Base-by-base conservation (phyloP, 352 stramenopile genomes). In the Achlya hypogyna region DNA sequence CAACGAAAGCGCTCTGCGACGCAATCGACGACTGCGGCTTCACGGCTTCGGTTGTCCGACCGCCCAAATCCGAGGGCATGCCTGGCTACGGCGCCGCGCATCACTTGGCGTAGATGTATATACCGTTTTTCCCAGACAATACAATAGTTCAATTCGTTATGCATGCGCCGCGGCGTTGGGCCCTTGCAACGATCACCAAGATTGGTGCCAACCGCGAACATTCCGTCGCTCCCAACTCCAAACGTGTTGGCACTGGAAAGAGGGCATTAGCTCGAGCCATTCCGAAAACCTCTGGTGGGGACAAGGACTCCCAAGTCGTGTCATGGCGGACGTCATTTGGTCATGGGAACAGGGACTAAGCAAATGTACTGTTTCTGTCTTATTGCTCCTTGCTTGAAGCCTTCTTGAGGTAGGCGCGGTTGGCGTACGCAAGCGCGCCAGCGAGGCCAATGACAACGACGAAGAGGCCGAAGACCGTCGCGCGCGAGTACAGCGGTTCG, bases 21-120 rank as follows among this genome's bases (percentile, higher is more conserved):
- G 75, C 81, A 0, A 72, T 94, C 38, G 86, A 93, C 38, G 72
- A 65, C 20, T 76, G 87, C 38, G 86, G 86, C 5, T 94, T 89
- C 62, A 73, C 73, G n/a, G 81, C 79, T 5, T n/a, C 25, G 29
- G 47, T 67, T n/a, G n/a, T 67, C 16, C 40, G 51, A 8, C 51
- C 38, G 28, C 60, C 60, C 10, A 49, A 49, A n/a, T n/a, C 51
- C 42, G 60, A 67, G 27, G 25, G 12, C 2, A 12, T 16, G 49
- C 25, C 25, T 1, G 49, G 49, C 49, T 38, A 35, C 31, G 31
- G 49, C 49, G 31, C 49, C 8, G 25, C 49, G 10, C n/a, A 27
- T 10, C 49, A 56, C 49, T 10, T 56, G 31, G 49, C 49, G 12
- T 56, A 56, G 34, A 42, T 14, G 34, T 14, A 42, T 14, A 42